A percentile compares a stretch with the other conserved stretches of the same genome.
These are phyloP conservation scores for Ganoderma meredithae DNA, from an alignment of 1,284 basidiomycete species.

Conservation along the genomic window DNA sequence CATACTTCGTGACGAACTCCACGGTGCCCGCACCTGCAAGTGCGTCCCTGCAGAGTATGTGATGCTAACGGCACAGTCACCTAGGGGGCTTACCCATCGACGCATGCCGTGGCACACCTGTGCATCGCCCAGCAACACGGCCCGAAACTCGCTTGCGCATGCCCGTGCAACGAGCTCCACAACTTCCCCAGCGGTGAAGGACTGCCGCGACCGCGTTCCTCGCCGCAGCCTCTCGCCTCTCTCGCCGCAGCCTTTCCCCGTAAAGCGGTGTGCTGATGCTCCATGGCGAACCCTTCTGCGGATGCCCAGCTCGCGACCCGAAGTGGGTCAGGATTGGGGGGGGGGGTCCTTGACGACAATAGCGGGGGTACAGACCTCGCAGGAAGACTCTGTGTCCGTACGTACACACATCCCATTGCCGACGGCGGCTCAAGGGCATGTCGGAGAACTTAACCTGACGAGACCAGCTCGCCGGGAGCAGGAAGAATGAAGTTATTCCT, in stretches of 20 bases:
- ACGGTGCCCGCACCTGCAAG: neutral
- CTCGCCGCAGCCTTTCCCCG: neutral
- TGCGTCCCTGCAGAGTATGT: neutral
- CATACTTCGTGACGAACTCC: neutral
- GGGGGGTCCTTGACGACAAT: neutral
- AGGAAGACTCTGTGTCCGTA: too few relatives aligned
- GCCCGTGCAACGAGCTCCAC: neutral
- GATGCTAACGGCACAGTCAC: neutral
- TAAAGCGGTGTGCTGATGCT: neutral
- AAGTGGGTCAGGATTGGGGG: neutral
- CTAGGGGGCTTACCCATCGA: neutral
- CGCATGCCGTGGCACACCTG: neutral
- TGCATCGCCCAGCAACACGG: neutral
- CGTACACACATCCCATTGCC: too few relatives aligned
- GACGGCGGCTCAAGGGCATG: neutral
- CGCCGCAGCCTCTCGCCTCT: neutral
- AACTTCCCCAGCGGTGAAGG: neutral
- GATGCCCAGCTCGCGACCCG: neutral
- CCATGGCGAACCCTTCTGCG: neutral
- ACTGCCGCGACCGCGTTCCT: conserved; percentile 4
- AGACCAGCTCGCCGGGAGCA: neutral
- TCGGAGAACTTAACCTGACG: neutral
- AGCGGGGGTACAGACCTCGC: neutral
- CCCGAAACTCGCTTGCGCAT: neutral
- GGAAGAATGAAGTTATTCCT: neutral